Evolutionary conservation across 73 alveolate genomes (phyloP), one percentile per base, ranked within the genome.

Genomic region (Paramecium bursaria): DNA sequence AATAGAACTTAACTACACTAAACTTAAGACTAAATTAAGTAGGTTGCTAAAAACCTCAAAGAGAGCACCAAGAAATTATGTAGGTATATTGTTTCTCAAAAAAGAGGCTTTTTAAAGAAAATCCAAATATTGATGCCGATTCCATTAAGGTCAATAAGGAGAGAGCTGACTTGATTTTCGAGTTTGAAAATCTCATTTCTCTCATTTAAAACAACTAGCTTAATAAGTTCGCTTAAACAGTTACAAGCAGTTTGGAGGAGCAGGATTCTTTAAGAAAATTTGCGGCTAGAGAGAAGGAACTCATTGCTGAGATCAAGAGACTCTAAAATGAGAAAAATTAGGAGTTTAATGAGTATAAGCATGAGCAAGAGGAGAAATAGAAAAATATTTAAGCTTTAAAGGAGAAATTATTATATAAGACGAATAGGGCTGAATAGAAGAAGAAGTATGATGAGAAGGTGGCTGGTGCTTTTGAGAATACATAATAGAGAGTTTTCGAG

Each of bases 21-120:
- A 19, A 79, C 89, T 22, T 46, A 79, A 23, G 54, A 48, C 9
- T 21, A 79, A 13, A 79, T 79, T 54, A 30, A 53, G 39, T 61
- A 79, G n/a, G 89, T 79, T 53, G 89, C 89, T 9, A 44, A 79
- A 25, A 79, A 57, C 30, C 48, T 79, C 5, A 79, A 79, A 27
- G 89, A 79, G 29, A 79, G 89, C 54, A 79, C 89, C 0, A 79
- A 79, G 85, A 79, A 79, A 42, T 79, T 79, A 26, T 79, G 89
- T 35, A 79, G 89, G 82, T 67, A 67, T 35, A 33, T 39, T 39
- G 11, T 5, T 39, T 67, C 21, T 42, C 5, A 39, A 67, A 39
- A 15, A 19, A 19, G 4, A 67, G 76, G 22, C 31, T 75, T 31
- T 75, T 75, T 50, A 75, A 75, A 14, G 88, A 75, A 17, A 75